phyloP scores from a whole-genome alignment of 208 protist genomes.

The Leishmania lainsoni region DNA sequence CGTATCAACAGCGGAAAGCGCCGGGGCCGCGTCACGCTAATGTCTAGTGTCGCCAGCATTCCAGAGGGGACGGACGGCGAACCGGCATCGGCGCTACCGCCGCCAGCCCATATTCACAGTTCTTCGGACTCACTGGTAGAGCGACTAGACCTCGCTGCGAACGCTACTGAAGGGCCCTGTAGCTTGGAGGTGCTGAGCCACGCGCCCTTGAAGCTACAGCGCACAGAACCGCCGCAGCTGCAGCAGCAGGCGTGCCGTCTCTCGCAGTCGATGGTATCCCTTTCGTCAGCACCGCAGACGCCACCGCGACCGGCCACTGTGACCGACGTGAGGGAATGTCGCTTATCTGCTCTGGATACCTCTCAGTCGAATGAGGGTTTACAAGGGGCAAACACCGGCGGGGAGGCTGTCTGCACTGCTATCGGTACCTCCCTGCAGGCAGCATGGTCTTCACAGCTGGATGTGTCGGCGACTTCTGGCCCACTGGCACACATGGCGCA shows the following conservation, averaged over 20 bases:
- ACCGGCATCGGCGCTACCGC: not conserved
- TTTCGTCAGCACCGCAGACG: not conserved
- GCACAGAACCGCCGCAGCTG: not conserved
- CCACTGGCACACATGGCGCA: not conserved
- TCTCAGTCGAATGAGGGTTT: not conserved
- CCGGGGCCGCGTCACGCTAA: not conserved
- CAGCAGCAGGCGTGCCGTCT: not conserved
- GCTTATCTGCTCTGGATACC: not conserved
- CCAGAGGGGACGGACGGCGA: not conserved
- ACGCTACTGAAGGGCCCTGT: not conserved
- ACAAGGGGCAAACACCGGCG: not conserved
- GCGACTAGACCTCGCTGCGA: not conserved
- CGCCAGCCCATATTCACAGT: too few relatives aligned
- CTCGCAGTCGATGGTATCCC: not conserved
- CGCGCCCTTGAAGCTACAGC: not conserved
- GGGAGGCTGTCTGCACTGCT: not conserved
- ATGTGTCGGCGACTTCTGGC: not conserved
- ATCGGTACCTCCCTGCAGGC: not conserved
- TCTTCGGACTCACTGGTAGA: not conserved
- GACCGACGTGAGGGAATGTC: not conserved
- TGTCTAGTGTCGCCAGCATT: not conserved
- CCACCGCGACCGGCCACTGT: slow-evolving; percentile 6
- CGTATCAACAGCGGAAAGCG: slow-evolving; percentile 1
- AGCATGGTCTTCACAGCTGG: not conserved
- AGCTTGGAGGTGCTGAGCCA: not conserved